A percentile compares a stretch with the other conserved stretches of the same genome.
Conservation (phyloP, 805 yeast genomes). For the Wickerhamomyces bovis region DNA sequence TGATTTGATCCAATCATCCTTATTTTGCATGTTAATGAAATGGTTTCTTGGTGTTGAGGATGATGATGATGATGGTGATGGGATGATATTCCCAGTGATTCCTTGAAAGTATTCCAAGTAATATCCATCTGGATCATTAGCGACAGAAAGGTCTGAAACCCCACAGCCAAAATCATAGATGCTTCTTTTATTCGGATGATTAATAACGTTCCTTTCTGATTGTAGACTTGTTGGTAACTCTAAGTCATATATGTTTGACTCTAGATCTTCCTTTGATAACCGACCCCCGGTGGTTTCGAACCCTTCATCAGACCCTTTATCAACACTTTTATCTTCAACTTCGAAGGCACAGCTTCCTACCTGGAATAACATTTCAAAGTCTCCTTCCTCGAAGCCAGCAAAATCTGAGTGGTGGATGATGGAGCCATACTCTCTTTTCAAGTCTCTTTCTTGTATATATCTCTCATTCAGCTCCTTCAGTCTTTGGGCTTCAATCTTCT, state of each 20-base stretch:
- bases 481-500: neutral
- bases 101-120: constrained; percentile 4
- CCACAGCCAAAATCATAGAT: neutral
- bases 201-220: neutral
- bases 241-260: neutral
- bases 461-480: neutral
- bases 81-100: constrained; percentile 1
- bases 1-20: constrained; percentile 14
- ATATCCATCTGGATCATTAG: constrained; percentile 6
- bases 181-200: neutral
- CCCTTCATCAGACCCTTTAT: neutral
- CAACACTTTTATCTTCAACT: neutral
- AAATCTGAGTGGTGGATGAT: constrained; percentile 14
- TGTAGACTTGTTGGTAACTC: neutral
- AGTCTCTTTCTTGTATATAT: neutral
- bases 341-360: neutral
- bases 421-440: constrained; percentile 7
- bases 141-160: neutral
- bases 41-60: neutral
- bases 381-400: constrained; percentile 8
- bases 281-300: neutral
- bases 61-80: neutral
- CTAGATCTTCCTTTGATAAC: neutral
- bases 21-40: constrained; percentile 1
- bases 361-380: constrained; percentile 1